Conservation (phyloP, 441 rosid genomes). For the Dalechampia spathulata region DNA sequence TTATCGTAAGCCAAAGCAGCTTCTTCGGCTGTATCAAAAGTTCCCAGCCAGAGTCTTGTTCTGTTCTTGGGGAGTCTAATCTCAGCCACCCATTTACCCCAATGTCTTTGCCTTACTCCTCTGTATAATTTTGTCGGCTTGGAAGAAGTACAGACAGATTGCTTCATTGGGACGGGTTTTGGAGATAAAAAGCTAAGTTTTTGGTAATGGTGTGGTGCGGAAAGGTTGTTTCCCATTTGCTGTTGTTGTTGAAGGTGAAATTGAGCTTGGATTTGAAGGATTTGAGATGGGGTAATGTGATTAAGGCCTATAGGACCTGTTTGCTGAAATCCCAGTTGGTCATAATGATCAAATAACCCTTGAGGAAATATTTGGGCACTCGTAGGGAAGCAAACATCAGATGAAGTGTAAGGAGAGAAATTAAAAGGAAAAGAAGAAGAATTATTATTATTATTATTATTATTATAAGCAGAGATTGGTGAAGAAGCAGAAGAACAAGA, state of each 20-base stretch:
- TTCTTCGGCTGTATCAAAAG: conserved; percentile 23
- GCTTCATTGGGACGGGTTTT: conserved; percentile 63
- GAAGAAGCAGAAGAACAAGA: conserved; percentile 27
- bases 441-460: conserved; percentile 17
- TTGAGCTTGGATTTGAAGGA: conserved; percentile 65
- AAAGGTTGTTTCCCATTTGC: background rate
- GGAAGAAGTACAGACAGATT: conserved; percentile 17
- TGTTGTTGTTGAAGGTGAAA: conserved; percentile 28
- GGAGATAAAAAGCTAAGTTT: conserved; percentile 29
- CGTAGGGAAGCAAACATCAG: conserved; percentile 30
- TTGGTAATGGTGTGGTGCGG: conserved; percentile 6
- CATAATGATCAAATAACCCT: conserved; percentile 22
- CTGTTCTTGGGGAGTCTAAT: conserved; percentile 88
- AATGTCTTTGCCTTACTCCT: conserved; percentile 91
- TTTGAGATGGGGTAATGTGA: conserved; percentile 48
- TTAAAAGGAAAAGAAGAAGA: background rate
- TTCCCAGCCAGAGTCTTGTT: conserved; percentile 92
- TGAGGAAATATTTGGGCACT: conserved; percentile 26
- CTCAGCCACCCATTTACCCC: conserved; percentile 99
- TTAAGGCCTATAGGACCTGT: conserved; percentile 50
- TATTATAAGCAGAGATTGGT: conserved; percentile 11
- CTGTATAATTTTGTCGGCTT: conserved; percentile 62
- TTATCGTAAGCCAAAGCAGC: conserved; percentile 83
- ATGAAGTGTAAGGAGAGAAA: background rate
- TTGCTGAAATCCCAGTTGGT: conserved; percentile 17